Evolutionary conservation across 129 eudicot genomes (phyloP).

Genomic region (Artemisia argyi): DNA sequence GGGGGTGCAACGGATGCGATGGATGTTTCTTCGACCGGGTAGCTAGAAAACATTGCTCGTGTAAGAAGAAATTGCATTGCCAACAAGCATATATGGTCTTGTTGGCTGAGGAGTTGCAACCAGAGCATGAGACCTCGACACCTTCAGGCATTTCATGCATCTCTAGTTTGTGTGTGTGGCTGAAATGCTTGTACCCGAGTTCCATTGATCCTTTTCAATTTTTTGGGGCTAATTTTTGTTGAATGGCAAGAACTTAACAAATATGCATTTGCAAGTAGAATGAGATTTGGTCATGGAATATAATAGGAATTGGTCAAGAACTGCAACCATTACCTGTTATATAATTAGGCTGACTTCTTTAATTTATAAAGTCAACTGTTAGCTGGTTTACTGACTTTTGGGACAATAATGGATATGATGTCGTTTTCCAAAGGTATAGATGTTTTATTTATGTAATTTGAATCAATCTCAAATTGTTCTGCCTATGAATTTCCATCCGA

Average conservation of each 20-base stretch:
- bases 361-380: constrained; percentile 11
- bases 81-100: constrained; percentile 31
- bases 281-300: neutral
- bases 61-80: constrained; percentile 37
- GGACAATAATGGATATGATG: constrained; percentile 15
- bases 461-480: too few relatives aligned
- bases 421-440: neutral
- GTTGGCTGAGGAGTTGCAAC: constrained; percentile 39
- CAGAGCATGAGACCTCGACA: constrained; percentile 48
- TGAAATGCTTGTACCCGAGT: constrained; percentile 60
- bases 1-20: constrained; percentile 39
- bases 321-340: constrained; percentile 7
- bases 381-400: constrained; percentile 32
- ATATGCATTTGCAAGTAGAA: constrained; percentile 7
- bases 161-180: constrained; percentile 58
- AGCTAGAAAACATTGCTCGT: constrained; percentile 36
- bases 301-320: constrained; percentile 25
- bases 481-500: too few relatives aligned
- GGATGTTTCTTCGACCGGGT: constrained; percentile 38
- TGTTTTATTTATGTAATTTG: too few relatives aligned
- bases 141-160: constrained; percentile 53
- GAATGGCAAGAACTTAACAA: neutral
- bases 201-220: constrained; percentile 42
- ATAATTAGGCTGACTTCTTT: constrained; percentile 23
- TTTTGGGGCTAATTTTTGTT: neutral